Conservation (phyloP, 345 rosid species). For the Camelina hispida region DNA sequence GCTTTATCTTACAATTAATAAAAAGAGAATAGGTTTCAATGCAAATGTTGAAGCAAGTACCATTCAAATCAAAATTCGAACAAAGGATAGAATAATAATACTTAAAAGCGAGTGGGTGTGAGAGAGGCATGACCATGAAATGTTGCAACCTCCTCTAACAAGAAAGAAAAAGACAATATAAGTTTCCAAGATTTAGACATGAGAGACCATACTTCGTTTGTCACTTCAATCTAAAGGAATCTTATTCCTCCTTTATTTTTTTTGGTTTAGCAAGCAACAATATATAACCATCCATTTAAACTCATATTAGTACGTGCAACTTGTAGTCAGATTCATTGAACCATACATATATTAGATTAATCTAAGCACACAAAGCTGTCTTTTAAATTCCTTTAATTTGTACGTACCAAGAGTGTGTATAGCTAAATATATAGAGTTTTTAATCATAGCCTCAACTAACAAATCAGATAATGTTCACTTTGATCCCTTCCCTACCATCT, state of each 20-base stretch:
- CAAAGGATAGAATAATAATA: conserved; percentile 18
- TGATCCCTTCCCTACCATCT: too few species aligned
- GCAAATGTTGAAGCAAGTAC: conserved; percentile 35
- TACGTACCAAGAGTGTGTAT: too few species aligned
- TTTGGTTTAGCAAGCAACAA: background rate
- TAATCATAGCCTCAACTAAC: too few species aligned
- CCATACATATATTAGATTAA: conserved; percentile 15
- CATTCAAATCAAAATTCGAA: conserved; percentile 37
- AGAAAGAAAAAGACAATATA: background rate
- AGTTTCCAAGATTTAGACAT: conserved; percentile 26
- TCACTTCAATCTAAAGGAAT: conserved; percentile 12
- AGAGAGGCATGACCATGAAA: conserved; percentile 38
- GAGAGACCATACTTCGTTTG: conserved; percentile 20
- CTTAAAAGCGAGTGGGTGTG: conserved; percentile 22
- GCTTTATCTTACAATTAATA: background rate
- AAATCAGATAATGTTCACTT: too few species aligned
- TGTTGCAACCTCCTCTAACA: conserved; percentile 37
- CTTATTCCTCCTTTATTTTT: background rate
- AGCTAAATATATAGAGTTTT: too few species aligned
- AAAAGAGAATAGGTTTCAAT: background rate
- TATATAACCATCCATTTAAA: too few species aligned
- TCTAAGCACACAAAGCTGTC: too few species aligned
- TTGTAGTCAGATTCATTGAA: too few species aligned
- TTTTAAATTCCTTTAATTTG: too few species aligned
- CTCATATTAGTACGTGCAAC: too few species aligned